Percentiles rank a stretch among this genome's conserved stretches.
phyloP scores from a whole-genome alignment of 192 early-diverging fungal species.

The Backusella liffmaniae region DNA sequence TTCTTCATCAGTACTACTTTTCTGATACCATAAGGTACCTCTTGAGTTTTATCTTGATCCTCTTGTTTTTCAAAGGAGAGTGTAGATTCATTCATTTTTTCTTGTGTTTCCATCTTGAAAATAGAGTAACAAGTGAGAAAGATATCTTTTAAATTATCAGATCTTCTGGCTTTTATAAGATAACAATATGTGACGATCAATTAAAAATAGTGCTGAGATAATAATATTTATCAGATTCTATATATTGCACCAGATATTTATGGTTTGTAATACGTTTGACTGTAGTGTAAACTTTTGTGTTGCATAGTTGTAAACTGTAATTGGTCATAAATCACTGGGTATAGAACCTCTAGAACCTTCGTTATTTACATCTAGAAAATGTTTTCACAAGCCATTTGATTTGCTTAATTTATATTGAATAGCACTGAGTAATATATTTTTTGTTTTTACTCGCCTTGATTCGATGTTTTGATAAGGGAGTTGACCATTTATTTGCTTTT shows the following conservation, averaged over 20 bases:
- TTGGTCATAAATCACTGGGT: neutral
- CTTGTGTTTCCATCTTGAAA: neutral
- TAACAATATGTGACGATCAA: neutral
- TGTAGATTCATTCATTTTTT: neutral
- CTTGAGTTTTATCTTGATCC: neutral
- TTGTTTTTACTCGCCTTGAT: neutral
- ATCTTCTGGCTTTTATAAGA: constrained; percentile 5
- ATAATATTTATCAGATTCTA: neutral
- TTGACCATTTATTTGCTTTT: neutral
- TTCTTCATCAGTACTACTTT: constrained; percentile 6
- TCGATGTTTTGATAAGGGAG: neutral
- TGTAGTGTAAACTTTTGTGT: neutral
- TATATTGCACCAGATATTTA: neutral
- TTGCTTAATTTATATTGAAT: neutral
- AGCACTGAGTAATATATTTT: neutral
- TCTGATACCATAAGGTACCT: neutral
- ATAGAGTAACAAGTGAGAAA: neutral
- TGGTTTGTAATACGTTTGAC: neutral
- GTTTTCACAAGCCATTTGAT: neutral
- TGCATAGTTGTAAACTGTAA: neutral
- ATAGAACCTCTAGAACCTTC: neutral
- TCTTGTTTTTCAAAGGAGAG: neutral
- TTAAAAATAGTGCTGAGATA: neutral
- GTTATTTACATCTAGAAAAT: neutral
- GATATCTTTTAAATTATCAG: constrained; percentile 2